Conservation (phyloP, 2,329 filamentous ascomycete species). For the Aspergillus cejpii region DNA sequence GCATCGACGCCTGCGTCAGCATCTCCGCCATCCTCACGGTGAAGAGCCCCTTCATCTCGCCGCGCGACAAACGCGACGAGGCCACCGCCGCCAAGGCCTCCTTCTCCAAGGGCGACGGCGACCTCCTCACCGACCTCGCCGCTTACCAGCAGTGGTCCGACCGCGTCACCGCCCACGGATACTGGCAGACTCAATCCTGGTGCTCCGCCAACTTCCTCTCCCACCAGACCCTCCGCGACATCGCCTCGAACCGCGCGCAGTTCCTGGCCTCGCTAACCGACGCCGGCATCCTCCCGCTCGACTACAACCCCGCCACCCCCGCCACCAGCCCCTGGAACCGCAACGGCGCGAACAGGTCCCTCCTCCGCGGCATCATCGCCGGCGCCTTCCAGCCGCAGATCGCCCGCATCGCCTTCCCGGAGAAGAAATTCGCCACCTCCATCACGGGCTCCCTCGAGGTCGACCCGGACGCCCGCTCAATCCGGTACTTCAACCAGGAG, state of each 20-base stretch:
- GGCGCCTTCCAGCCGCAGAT: slow-evolving; percentile 78
- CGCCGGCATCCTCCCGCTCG: slow-evolving; percentile 65
- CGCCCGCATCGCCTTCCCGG: slow-evolving; percentile 83
- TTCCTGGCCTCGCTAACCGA: slow-evolving; percentile 81
- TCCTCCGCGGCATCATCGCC: slow-evolving; percentile 64
- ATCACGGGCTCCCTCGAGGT: slow-evolving; percentile 85
- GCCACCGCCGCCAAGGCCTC: slow-evolving; percentile 66
- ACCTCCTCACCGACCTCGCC: slow-evolving; percentile 77
- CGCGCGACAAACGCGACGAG: slow-evolving; percentile 73
- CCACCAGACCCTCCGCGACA: slow-evolving; percentile 76
- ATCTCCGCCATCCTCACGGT: slow-evolving; percentile 90
- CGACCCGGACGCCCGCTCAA: slow-evolving; percentile 83
- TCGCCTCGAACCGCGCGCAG: slow-evolving; percentile 76
- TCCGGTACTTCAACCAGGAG: slow-evolving; percentile 86
- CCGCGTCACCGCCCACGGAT: slow-evolving; percentile 48
- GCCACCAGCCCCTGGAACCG: slow-evolving; percentile 30
- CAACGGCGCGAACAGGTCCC: slow-evolving; percentile 36
- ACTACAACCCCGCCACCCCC: slow-evolving; percentile 41
- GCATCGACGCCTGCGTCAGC: slow-evolving; percentile 77
- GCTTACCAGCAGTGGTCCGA: slow-evolving; percentile 78
- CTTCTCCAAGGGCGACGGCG: slow-evolving; percentile 74
- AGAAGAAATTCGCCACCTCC: slow-evolving; percentile 88
- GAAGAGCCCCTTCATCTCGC: slow-evolving; percentile 77
- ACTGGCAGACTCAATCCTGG: slow-evolving; percentile 54
- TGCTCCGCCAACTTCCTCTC: slow-evolving; percentile 83